Base-by-base conservation (phyloP, 2,329 filamentous ascomycete species). In the Aspergillus hortae region DNA sequence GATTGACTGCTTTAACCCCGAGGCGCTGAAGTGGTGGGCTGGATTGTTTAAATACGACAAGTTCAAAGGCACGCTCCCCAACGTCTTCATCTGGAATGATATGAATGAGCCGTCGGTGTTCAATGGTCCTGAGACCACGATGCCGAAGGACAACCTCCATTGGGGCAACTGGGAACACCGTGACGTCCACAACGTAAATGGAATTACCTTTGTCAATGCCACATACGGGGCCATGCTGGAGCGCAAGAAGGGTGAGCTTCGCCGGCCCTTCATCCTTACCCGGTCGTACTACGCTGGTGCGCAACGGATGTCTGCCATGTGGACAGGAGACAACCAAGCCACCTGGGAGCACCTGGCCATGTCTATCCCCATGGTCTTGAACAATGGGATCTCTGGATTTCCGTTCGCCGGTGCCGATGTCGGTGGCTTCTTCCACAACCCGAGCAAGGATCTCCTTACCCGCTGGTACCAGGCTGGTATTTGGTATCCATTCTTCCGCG, bases 21-120 rank as follows among this genome's bases (percentile, higher is more conserved):
- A 87, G 49, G 89, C 91, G 6, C 83, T 88, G 49, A 84, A 88
- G 56, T 99, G 94, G 94, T 99, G 94, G 92, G 88, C 85, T 61
- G 75, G 80, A 2, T 81, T 97, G 10, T 97, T 95, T 80, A 87
- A 88, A 64, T 97, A 95, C 60, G 85, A 90, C 67, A 82, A 76
- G 38, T 99, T 96, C 80, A 89, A 90, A 71, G 92, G 91, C 44
- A 90, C 90, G 1, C 81, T 87, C 62, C 80, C 86, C 58, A 99
- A 97, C 70, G 87, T 90, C 0, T 96, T 90, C 72, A 84, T 99
- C 63, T 99, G 94, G 94, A 99, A 99, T 70, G 94, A 99, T 70
- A 99, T 99, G 94, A 97, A 96, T 68, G 94, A 99, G 75, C 94
- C 94, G 0, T 97, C 94, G 0, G 94, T 99, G 1, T 99, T 99